These are phyloP conservation scores for Spergularia marina DNA, from an alignment of 148 eudicot species.

Conservation along the genomic window DNA sequence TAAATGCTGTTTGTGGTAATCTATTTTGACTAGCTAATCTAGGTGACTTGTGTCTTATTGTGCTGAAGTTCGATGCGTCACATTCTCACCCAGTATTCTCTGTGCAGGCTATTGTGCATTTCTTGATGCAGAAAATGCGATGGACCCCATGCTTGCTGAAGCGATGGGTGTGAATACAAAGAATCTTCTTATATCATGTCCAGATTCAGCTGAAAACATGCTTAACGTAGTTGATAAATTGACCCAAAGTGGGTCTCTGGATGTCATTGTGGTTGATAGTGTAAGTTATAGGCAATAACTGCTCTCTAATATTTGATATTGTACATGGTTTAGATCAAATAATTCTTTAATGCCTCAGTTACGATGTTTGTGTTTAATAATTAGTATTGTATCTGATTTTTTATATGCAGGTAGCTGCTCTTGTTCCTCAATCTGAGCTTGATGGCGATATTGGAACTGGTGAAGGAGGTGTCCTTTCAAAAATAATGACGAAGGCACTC, in stretches of 20 bases:
- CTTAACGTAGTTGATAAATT: constrained; percentile 84
- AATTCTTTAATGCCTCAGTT: neutral
- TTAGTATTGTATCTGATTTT: constrained; percentile 16
- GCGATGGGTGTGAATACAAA: constrained; percentile 73
- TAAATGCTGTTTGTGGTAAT: neutral
- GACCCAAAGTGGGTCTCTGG: constrained; percentile 81
- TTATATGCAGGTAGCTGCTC: constrained; percentile 84
- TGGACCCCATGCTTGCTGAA: constrained; percentile 80
- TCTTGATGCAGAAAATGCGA: constrained; percentile 90
- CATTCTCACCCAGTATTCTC: constrained; percentile 1
- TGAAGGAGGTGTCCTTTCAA: constrained; percentile 37
- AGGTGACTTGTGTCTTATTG: neutral
- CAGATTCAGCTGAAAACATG: constrained; percentile 93
- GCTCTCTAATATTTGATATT: neutral
- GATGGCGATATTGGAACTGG: constrained; percentile 44
- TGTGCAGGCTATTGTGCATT: constrained; percentile 89
- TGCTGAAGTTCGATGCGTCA: neutral
- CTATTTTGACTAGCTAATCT: neutral
- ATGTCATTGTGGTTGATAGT: constrained; percentile 94
- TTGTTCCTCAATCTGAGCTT: constrained; percentile 76
- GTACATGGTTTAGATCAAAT: neutral
- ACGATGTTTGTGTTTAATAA: neutral
- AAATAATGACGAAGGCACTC: constrained; percentile 79
- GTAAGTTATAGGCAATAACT: constrained; percentile 43
- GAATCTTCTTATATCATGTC: constrained; percentile 77